Conservation (phyloP, 2,329 filamentous ascomycete genomes). For the Fusarium setosum region DNA sequence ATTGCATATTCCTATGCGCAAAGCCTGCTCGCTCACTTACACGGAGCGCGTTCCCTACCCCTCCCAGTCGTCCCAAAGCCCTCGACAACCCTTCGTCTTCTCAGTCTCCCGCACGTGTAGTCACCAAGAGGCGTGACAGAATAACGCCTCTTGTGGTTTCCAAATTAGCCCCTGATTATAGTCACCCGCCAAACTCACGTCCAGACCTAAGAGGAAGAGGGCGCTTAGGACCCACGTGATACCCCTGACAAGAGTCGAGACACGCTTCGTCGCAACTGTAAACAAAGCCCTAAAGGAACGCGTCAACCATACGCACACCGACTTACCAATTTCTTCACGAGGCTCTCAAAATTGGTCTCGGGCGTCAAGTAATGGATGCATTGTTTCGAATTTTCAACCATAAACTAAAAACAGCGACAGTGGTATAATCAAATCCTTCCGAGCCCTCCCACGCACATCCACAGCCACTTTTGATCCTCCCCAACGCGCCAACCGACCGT, state of each 20-base stretch:
- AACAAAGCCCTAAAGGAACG: constrained; percentile 42
- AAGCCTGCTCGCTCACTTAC: constrained; percentile 23
- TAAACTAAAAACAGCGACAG: constrained; percentile 31
- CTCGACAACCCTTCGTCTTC: neutral
- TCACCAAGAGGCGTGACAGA: neutral
- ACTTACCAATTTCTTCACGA: neutral
- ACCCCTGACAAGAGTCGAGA: constrained; percentile 36
- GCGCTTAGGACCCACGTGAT: constrained; percentile 34
- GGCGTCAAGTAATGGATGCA: neutral
- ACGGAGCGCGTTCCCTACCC: neutral
- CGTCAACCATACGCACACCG: constrained; percentile 19
- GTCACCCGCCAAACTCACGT: neutral
- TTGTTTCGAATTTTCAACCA: constrained; percentile 21
- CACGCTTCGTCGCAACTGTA: constrained; percentile 35
- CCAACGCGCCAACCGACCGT: constrained; percentile 25
- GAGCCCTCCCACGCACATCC: constrained; percentile 26
- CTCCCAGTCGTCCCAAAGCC: neutral
- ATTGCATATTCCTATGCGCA: too few relatives aligned
- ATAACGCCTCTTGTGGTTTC: neutral
- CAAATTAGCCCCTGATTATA: neutral
- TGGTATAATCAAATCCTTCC: constrained; percentile 38
- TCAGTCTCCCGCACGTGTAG: neutral
- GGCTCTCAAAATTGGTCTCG: neutral
- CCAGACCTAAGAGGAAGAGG: constrained; percentile 1
- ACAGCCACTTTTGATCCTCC: constrained; percentile 18